Evolutionary conservation across 805 yeast species (phyloP).

Genomic region (Nakazawaea laoshanensis): DNA sequence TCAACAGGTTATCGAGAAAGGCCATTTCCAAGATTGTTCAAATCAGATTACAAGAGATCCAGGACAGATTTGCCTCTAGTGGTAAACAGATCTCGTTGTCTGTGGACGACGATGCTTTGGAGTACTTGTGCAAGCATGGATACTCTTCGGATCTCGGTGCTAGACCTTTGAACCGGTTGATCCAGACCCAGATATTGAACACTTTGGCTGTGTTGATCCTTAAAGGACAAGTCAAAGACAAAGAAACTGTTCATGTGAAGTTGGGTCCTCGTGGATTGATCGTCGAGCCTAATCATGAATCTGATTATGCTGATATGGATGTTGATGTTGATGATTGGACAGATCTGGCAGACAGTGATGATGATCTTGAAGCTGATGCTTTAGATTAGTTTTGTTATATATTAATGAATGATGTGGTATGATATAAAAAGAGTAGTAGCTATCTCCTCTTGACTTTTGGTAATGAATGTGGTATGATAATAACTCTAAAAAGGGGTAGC

Average conservation of each 20-base stretch:
- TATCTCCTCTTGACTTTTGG: no score
- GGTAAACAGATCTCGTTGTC: slow-evolving; percentile 71
- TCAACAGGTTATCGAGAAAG: slow-evolving; percentile 85
- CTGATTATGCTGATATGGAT: slow-evolving; percentile 41
- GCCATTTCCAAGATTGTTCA: slow-evolving; percentile 90
- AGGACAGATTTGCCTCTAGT: slow-evolving; percentile 73
- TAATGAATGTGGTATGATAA: no score
- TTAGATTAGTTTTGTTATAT: no score
- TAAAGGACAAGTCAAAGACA: slow-evolving; percentile 80
- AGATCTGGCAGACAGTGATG: slow-evolving; percentile 56
- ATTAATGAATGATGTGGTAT: no score
- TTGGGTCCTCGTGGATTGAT: slow-evolving; percentile 54
- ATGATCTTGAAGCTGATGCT: no score
- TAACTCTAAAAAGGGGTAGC: no score
- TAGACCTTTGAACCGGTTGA: slow-evolving; percentile 87
- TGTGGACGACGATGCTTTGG: slow-evolving; percentile 69
- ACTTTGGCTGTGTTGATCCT: slow-evolving; percentile 82
- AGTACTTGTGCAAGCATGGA: slow-evolving; percentile 77
- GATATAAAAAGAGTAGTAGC: no score
- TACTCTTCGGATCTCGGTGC: slow-evolving; percentile 95
- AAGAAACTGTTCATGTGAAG: slow-evolving; percentile 71
- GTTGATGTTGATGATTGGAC: slow-evolving; percentile 53
- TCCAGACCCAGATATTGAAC: slow-evolving; percentile 83
- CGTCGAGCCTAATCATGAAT: slow-evolving; percentile 82
- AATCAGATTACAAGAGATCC: slow-evolving; percentile 78